A percentile compares a stretch with the other conserved stretches of the same genome.
These are phyloP conservation scores for Scorias spongiosa DNA, from an alignment of 2,329 filamentous ascomycete genomes.

Conservation along the genomic window DNA sequence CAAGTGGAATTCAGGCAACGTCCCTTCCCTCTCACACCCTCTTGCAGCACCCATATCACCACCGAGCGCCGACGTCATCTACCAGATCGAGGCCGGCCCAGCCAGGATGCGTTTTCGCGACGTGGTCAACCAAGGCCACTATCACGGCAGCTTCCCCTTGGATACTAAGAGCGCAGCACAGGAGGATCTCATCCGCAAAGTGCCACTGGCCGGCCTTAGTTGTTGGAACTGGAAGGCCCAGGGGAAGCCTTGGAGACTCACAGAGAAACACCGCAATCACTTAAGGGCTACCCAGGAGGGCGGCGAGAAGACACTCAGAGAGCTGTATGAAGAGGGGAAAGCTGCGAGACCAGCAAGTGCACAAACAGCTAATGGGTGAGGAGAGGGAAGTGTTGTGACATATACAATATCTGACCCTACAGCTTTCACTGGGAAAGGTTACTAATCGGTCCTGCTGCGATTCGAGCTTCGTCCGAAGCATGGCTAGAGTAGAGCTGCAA, in stretches of 20 bases:
- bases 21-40: constrained; percentile 5
- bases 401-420: too few relatives aligned
- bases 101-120: constrained; percentile 26
- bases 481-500: too few relatives aligned
- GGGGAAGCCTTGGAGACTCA: constrained; percentile 20
- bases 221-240: constrained; percentile 21
- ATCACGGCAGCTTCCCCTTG: constrained; percentile 17
- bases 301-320: too few relatives aligned
- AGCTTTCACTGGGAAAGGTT: too few relatives aligned
- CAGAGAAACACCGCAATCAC: constrained; percentile 12
- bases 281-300: too few relatives aligned
- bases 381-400: too few relatives aligned
- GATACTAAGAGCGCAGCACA: constrained; percentile 15
- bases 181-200: constrained; percentile 23
- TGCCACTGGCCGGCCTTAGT: constrained; percentile 26
- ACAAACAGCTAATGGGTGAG: too few relatives aligned
- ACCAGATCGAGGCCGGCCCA: constrained; percentile 26
- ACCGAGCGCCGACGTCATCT: constrained; percentile 13
- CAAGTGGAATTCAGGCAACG: constrained; percentile 1
- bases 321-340: too few relatives aligned
- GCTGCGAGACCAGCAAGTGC: too few relatives aligned
- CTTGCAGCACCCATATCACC: constrained; percentile 1
- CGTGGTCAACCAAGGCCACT: constrained; percentile 21
- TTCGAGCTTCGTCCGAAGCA: too few relatives aligned
- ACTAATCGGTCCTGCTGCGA: too few relatives aligned